phyloP scores from a whole-genome alignment of 176 grass and related monocot genomes.

The Elymus sibiricus region DNA sequence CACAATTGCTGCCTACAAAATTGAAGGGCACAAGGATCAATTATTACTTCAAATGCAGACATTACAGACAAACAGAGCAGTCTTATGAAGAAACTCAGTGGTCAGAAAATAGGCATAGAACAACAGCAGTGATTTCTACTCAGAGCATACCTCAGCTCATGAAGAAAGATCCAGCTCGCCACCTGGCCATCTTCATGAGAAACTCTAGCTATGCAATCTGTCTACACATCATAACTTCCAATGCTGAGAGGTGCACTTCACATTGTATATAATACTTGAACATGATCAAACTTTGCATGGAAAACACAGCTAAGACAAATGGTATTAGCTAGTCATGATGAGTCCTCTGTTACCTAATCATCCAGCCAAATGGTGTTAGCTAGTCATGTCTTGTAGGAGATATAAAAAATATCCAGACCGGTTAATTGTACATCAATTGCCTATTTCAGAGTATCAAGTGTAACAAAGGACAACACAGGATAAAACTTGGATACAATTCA shows the following conservation, averaged over 20 bases:
- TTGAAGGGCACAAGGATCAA: conserved; percentile 3
- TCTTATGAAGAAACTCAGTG: not conserved
- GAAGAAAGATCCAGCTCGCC: conserved; percentile 80
- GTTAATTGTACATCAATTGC: not conserved
- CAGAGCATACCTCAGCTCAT: conserved; percentile 63
- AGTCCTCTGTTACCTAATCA: not conserved
- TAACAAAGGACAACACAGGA: not conserved
- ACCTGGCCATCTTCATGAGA: conserved; percentile 71
- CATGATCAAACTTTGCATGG: not conserved
- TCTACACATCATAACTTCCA: conserved; percentile 51
- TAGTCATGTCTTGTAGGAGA: no score
- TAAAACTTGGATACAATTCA: not conserved
- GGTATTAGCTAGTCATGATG: not conserved
- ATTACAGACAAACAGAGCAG: not conserved
- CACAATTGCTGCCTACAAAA: conserved; percentile 52
- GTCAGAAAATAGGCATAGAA: not conserved
- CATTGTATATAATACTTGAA: not conserved
- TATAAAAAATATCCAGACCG: not conserved
- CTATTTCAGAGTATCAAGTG: not conserved
- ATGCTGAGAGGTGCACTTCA: conserved; percentile 21
- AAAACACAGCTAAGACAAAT: not conserved
- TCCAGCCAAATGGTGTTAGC: no score
- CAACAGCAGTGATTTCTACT: not conserved
- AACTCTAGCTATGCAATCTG: conserved; percentile 96
- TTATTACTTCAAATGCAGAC: not conserved